Conservation (phyloP, 257 asterid genomes). For the Nicotiana attenuata region DNA sequence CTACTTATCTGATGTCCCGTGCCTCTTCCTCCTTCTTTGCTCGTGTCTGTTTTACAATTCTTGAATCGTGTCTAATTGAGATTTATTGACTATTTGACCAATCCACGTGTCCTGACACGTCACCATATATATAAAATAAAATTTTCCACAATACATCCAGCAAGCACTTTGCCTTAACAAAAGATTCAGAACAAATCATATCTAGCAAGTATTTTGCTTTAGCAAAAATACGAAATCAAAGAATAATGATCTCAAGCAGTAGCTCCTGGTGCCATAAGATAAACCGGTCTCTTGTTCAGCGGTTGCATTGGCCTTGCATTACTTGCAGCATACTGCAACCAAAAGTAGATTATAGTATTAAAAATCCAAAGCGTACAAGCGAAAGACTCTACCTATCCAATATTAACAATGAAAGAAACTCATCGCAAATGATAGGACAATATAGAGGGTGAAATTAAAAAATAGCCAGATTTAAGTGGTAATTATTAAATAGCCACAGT, state of each 20-base stretch:
- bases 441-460: no score
- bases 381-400: background rate
- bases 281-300: slow-evolving; percentile 27
- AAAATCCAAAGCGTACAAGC: no score
- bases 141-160: no score
- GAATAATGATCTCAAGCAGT: background rate
- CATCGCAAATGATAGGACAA: background rate
- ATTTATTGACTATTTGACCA: no score
- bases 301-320: slow-evolving; percentile 66
- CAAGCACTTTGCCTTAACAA: background rate
- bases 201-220: background rate
- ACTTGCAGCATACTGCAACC: slow-evolving; percentile 43
- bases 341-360: background rate
- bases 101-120: no score
- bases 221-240: background rate
- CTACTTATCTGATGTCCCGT: no score
- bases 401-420: background rate
- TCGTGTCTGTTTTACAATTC: no score
- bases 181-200: background rate
- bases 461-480: no score
- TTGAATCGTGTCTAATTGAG: no score
- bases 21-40: no score
- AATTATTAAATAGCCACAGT: no score
- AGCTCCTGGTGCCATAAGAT: slow-evolving; percentile 30
- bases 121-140: no score